Conservation (phyloP, 768 basidiomycete species). For the Pholiota molesta region DNA sequence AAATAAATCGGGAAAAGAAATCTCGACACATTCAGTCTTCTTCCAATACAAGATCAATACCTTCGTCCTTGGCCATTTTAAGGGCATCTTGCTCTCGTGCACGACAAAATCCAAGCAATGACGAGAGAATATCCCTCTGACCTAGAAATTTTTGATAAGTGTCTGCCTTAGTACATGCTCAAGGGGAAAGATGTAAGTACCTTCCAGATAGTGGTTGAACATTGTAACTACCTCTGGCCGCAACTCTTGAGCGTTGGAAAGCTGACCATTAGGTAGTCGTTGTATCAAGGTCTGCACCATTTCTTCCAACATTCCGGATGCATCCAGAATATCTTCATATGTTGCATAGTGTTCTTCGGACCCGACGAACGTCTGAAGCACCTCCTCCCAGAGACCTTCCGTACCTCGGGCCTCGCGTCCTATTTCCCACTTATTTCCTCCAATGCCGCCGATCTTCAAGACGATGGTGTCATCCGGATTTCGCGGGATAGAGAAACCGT, state of each 20-base stretch:
- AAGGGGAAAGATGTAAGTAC: slow-evolving; percentile 35
- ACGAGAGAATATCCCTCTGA: slow-evolving; percentile 59
- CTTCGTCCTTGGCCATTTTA: slow-evolving; percentile 49
- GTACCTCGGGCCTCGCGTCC: slow-evolving; percentile 58
- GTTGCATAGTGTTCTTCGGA: slow-evolving; percentile 27
- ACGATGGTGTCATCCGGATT: slow-evolving; percentile 90
- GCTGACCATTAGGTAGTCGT: slow-evolving; percentile 44
- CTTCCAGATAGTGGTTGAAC: slow-evolving; percentile 70
- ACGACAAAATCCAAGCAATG: slow-evolving; percentile 51
- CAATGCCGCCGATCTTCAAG: slow-evolving; percentile 67
- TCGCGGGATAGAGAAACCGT: slow-evolving; percentile 79
- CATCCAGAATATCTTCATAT: slow-evolving; percentile 71
- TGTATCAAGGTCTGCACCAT: slow-evolving; percentile 62
- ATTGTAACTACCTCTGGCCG: slow-evolving; percentile 65
- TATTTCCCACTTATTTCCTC: slow-evolving; percentile 60
- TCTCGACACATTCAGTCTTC: slow-evolving; percentile 18
- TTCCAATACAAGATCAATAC: slow-evolving; percentile 58
- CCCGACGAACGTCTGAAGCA: slow-evolving; percentile 38
- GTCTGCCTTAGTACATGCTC: background rate
- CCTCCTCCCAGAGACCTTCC: slow-evolving; percentile 63
- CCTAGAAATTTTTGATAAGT: slow-evolving; percentile 38
- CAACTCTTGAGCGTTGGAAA: slow-evolving; percentile 28
- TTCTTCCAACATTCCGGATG: slow-evolving; percentile 62
- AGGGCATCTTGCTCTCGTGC: slow-evolving; percentile 51
- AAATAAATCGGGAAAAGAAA: no score